Conservation (phyloP, 1,284 basidiomycete species). For the Entoloma clypeatum region DNA sequence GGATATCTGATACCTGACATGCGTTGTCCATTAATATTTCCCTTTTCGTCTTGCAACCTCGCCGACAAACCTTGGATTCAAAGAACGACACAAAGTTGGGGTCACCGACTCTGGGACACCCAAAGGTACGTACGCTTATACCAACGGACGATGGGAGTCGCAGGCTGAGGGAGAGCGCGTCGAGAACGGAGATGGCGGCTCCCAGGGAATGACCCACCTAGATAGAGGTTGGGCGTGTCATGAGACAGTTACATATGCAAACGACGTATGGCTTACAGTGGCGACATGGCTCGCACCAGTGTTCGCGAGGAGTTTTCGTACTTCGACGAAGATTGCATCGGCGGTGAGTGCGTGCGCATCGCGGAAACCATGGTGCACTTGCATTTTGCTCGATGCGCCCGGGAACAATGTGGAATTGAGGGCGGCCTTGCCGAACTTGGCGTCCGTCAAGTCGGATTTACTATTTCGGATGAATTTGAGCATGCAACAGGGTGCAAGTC, state of each 20-base stretch:
- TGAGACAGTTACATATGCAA: not conserved
- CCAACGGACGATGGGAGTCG: slow-evolving; percentile 39
- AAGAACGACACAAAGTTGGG: slow-evolving; percentile 36
- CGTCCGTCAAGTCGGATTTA: slow-evolving; percentile 45
- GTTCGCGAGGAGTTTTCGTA: slow-evolving; percentile 33
- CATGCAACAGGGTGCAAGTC: too few species aligned
- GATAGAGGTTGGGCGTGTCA: slow-evolving; percentile 1
- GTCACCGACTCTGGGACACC: slow-evolving; percentile 48
- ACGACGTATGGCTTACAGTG: slow-evolving; percentile 27
- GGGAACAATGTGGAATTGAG: slow-evolving; percentile 47
- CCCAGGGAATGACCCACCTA: slow-evolving; percentile 57
- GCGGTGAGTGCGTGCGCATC: slow-evolving; percentile 43
- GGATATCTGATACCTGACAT: slow-evolving; percentile 38
- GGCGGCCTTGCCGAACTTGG: slow-evolving; percentile 32
- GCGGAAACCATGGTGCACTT: slow-evolving; percentile 48
- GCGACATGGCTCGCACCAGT: slow-evolving; percentile 33
- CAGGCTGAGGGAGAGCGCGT: slow-evolving; percentile 46
- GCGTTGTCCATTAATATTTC: too few species aligned
- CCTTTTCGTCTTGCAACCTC: not conserved
- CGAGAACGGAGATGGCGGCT: slow-evolving; percentile 52
- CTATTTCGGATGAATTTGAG: too few species aligned
- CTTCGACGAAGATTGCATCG: slow-evolving; percentile 34
- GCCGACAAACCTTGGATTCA: slow-evolving; percentile 32
- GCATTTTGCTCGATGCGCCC: slow-evolving; percentile 34
- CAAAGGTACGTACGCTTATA: slow-evolving; percentile 46